Base-by-base conservation (phyloP, 176 grass and related monocot species). In the Triticum timopheevii region DNA sequence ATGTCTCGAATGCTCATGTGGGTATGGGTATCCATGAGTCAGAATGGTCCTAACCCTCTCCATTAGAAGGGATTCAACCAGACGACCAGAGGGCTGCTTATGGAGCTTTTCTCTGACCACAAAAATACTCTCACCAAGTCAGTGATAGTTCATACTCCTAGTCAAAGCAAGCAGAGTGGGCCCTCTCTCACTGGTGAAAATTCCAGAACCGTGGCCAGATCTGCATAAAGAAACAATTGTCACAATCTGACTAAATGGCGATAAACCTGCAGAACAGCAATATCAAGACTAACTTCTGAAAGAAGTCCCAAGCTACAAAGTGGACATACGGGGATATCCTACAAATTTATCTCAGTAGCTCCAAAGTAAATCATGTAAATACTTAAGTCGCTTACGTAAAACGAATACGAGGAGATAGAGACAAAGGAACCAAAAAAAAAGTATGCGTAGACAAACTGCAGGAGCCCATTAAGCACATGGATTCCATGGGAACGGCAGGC, bases 11-110 rank as follows among this genome's bases (percentile, higher is more conserved):
- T 98, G 92, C 85, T 98, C 88, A 81, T 96, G 89, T 1, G 93
- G 94, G 78, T 96, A 98, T 6, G 90, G 92, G 35, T 98, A 94
- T 83, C 86, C 89, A 66, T 94, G 90, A 84, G 87, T 86, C 28
- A 99, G 78, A 39, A 99, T 96, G 61, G 92, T 98, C 78, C 92
- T 89, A 44, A 98, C 89, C 76, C 90, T 90, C 80, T 94, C 89
- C 97, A 99, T 96, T 44, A 90, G 82, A 50, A 97, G 83, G 77
- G 90, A 87, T 59, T 97, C 90, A 83, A 98, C 90, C 47, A 96
- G 76, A 87, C 94, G 83, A 27, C 87, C 79, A 54, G 93, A 90
- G 50, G 84, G 91, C 45, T 12, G 42, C 11, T 45, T 4, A 45
- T 45, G 11, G 31, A 91, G 77, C 52, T 64, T 91, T 70, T 56